Base-by-base conservation (phyloP, 306 rosid species). In the Adenanthera pavonina region DNA sequence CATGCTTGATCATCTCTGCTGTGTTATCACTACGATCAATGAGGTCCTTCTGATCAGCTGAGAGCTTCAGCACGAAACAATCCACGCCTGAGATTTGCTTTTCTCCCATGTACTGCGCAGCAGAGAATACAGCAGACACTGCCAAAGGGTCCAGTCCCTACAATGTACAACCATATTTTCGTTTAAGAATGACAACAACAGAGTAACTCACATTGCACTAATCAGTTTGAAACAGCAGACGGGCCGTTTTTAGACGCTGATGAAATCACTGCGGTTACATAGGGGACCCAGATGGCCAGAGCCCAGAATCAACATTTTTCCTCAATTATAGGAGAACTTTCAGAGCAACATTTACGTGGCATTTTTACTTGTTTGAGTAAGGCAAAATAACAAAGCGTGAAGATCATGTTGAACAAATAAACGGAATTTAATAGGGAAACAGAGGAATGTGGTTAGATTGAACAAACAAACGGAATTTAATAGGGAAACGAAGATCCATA, bases 81-180 rank as follows among this genome's bases (percentile, higher is more conserved):
- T 95, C 94, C 2, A 77, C 80, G 77, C 85, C 90, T 35, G 82
- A 71, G 86, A 92, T 90, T 86, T 82, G 86, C 78, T 92, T 93
- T 74, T 95, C 99, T 38, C 99, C 99, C 88, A 92, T 89, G 88
- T 89, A 88, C 81, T 93, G 97, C 3, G 99, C 98, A 4, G 82
- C 84, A 54, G 90, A 78, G 86, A 95, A 95, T 6, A 90, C 91
- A 20, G 89, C 85, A 44, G 99, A 86, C 69, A 93, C 89, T 44
- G 97, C 92, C 86, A 93, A 41, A 10, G 99, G 98, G 80, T 95
- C 99, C 38, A 95, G 83, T 61, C 99, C 99, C 99, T 95, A 61
- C 78, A 83, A 46, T 17, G 56, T 46, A 62, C 61, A 77, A 72
- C 56, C 48, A 76, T 17, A 77, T 11, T 33, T 48, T 60, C 43